phyloP scores from a whole-genome alignment of 257 asterid species.

The Ajuga chamaepitys region DNA sequence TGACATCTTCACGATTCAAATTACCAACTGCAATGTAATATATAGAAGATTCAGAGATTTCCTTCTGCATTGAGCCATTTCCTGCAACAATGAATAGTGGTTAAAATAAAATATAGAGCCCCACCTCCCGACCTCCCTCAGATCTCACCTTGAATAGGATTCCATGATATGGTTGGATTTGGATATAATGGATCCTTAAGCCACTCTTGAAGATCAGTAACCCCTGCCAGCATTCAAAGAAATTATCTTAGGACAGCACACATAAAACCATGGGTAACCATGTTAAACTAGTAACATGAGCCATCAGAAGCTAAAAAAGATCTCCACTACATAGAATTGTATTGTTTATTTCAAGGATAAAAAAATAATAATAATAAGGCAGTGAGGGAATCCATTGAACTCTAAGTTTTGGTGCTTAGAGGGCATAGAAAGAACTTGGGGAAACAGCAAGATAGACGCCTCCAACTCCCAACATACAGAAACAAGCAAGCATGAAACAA shows the following conservation, averaged over 20 bases:
- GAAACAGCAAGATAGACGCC: too few species aligned
- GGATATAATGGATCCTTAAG: conserved; percentile 69
- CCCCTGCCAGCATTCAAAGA: conserved; percentile 44
- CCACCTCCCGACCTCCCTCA: not conserved
- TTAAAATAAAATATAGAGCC: conserved; percentile 3
- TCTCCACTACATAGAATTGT: not conserved
- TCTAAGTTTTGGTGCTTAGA: not conserved
- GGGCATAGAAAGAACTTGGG: not conserved
- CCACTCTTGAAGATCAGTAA: conserved; percentile 54
- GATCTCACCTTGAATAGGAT: conserved; percentile 56
- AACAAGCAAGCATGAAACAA: too few species aligned
- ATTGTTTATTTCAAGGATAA: not conserved
- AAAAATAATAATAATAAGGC: not conserved
- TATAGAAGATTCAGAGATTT: conserved; percentile 39
- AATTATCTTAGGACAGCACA: conserved; percentile 9
- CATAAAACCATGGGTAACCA: not conserved
- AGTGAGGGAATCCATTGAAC: not conserved
- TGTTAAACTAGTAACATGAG: conserved; percentile 13
- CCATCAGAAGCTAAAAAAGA: not conserved
- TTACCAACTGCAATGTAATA: conserved; percentile 72
- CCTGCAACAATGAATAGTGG: conserved; percentile 39
- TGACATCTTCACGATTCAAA: conserved; percentile 41
- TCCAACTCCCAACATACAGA: too few species aligned
- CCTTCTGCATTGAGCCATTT: conserved; percentile 49
- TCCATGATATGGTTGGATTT: conserved; percentile 50